Base-by-base conservation (phyloP, 2,329 filamentous ascomycete species). In the Colletotrichum gloeosporioides region DNA sequence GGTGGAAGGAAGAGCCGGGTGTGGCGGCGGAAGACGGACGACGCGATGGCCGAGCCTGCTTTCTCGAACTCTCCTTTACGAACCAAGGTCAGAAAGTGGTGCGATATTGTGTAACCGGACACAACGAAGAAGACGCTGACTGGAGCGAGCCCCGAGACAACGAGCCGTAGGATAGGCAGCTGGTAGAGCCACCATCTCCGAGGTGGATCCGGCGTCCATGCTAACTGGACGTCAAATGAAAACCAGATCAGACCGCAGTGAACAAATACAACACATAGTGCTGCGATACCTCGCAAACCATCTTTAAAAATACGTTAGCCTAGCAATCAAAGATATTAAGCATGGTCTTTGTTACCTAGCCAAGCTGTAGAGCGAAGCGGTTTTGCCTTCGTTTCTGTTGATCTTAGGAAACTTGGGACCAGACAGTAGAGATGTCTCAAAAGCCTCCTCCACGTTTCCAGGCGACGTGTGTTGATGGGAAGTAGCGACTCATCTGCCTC, bases 101-200 rank as follows among this genome's bases (percentile, higher is more conserved):
- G 81, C 7, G 82, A 81, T 36, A 86, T 79, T 8, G 82, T 83
- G 75, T 83, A 85, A 18, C 84, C 84, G 7, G 83, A 85, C 61
- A 85, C 82, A 39, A 85, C 83, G 73, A 85, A 83, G 78, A 86
- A 85, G 18, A 84, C 78, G 34, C 82, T 78, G 22, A 84, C 83
- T 78, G 82, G 82, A 9, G 80, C 79, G 44, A 79, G 75, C 3
- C 79, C 82, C 4, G 79, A 78, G 71, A 80, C 81, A 49, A 82
- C 71, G 36, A 85, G 74, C 1, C 82, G 81, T 22, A 85, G 71
- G 12, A 83, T 80, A 4, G 67, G 67, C 8, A 69, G 34, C 22
- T 84, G 82, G 22, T 62, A 69, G 10, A 69, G 55, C 67, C 67
- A 69, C 67, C 67, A 69, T 61, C 67, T 25, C 32, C 67, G 55